Percentiles rank a stretch among this genome's conserved stretches.
phyloP scores from a whole-genome alignment of 208 protist genomes.

The Crithidia bombi region DNA sequence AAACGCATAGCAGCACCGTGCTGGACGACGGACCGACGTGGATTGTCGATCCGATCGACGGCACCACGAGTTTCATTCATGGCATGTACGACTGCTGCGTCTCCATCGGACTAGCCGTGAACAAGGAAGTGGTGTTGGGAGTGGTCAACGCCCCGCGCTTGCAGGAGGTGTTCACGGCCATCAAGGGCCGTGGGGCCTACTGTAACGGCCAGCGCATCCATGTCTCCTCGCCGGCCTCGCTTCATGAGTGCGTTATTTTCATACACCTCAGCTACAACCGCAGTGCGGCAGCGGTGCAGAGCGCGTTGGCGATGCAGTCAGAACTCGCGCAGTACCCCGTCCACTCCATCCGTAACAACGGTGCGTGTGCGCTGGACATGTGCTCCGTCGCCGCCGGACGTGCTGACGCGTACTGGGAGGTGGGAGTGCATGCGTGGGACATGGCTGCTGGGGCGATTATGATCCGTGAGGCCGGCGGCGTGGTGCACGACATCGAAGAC shows the following conservation, averaged over 20 bases:
- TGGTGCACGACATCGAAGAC: slow-evolving; percentile 85
- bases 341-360: slow-evolving; percentile 75
- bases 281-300: slow-evolving; percentile 49
- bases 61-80: slow-evolving; percentile 81
- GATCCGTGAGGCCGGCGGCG: slow-evolving; percentile 85
- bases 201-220: slow-evolving; percentile 89
- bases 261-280: slow-evolving; percentile 68
- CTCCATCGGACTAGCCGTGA: slow-evolving; percentile 79
- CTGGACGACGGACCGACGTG: slow-evolving; percentile 73
- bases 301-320: slow-evolving; percentile 62
- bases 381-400: slow-evolving; percentile 83
- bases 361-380: slow-evolving; percentile 83
- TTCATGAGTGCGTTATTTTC: slow-evolving; percentile 71
- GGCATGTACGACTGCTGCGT: slow-evolving; percentile 87
- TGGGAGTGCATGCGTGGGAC: slow-evolving; percentile 80
- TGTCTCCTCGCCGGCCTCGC: slow-evolving; percentile 48
- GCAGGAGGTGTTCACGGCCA: slow-evolving; percentile 81
- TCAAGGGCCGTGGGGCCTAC: slow-evolving; percentile 79
- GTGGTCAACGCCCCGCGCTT: slow-evolving; percentile 80
- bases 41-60: slow-evolving; percentile 87
- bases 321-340: slow-evolving; percentile 68
- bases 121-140: slow-evolving; percentile 75
- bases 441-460: slow-evolving; percentile 83
- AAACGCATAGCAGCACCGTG: slow-evolving; percentile 40
- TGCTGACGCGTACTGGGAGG: slow-evolving; percentile 80